These are phyloP conservation scores for Penicillium sp. DNA, from an alignment of 2,329 filamentous ascomycete genomes.

Conservation along the genomic window DNA sequence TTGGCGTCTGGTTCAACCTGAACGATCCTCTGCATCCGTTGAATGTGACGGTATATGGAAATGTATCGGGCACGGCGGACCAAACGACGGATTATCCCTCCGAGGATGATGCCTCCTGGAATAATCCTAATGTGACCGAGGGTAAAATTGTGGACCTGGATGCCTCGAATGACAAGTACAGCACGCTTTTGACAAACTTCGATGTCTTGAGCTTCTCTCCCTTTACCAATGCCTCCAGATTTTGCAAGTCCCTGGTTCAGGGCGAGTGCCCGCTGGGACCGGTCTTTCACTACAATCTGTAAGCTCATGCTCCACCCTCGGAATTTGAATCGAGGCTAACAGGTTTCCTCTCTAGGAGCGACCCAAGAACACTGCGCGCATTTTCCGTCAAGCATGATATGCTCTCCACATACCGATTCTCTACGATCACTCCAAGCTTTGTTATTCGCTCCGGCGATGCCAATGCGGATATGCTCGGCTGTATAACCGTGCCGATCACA, in stretches of 20 bases:
- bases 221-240: slow-evolving; percentile 58
- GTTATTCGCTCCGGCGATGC: slow-evolving; percentile 73
- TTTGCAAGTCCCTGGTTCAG: slow-evolving; percentile 65
- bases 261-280: slow-evolving; percentile 74
- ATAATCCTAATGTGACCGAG: slow-evolving; percentile 57
- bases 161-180: slow-evolving; percentile 59
- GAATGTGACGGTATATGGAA: slow-evolving; percentile 81
- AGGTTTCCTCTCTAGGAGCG: slow-evolving; percentile 33
- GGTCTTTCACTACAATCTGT: slow-evolving; percentile 62
- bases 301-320: slow-evolving; percentile 23
- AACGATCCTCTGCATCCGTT: slow-evolving; percentile 63
- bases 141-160: slow-evolving; percentile 77
- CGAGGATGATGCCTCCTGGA: slow-evolving; percentile 61
- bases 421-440: slow-evolving; percentile 74
- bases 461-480: slow-evolving; percentile 66
- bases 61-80: slow-evolving; percentile 73
- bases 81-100: slow-evolving; percentile 57
- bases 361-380: slow-evolving; percentile 61
- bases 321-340: background rate
- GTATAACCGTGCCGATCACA: slow-evolving; percentile 78
- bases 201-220: slow-evolving; percentile 77
- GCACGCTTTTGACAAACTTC: slow-evolving; percentile 71
- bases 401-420: slow-evolving; percentile 79
- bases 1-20: slow-evolving; percentile 73
- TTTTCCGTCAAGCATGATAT: slow-evolving; percentile 75